Percentiles rank a stretch among this genome's conserved stretches.
These are phyloP conservation scores for Aspergillus japonicus DNA, from an alignment of 2,329 filamentous ascomycete species.

Conservation along the genomic window DNA sequence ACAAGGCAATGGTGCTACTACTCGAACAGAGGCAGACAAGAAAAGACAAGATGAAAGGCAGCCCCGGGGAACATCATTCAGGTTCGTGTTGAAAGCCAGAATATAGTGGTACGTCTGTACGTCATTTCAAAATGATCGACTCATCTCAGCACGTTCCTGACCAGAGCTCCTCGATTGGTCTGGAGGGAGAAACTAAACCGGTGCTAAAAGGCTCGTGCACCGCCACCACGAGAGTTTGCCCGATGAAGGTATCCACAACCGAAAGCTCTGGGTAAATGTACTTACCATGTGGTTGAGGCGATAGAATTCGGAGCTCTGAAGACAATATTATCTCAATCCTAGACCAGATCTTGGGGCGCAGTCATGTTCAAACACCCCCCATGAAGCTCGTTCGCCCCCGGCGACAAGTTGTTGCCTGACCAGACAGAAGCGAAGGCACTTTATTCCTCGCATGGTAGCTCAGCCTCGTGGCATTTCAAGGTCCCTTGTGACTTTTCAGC, in stretches of 20 bases:
- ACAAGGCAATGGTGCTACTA: neutral
- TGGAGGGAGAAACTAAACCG: neutral
- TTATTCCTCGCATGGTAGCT: neutral
- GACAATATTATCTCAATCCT: neutral
- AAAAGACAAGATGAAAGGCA: neutral
- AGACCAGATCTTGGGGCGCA: neutral
- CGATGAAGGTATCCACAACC: neutral
- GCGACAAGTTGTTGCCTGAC: neutral
- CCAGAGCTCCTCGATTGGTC: conserved; percentile 4
- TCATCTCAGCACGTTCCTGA: conserved; percentile 8
- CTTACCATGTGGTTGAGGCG: neutral
- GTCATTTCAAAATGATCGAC: neutral
- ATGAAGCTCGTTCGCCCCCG: neutral
- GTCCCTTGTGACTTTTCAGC: neutral
- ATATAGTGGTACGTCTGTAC: too few species aligned
- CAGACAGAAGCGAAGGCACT: neutral
- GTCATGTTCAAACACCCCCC: neutral
- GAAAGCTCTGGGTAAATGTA: neutral
- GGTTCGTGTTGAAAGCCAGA: neutral
- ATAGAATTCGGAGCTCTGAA: neutral
- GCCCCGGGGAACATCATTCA: neutral
- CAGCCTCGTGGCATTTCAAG: neutral
- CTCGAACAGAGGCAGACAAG: neutral
- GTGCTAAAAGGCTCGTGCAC: neutral
- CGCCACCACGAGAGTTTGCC: neutral